phyloP scores from a whole-genome alignment of 2,329 filamentous ascomycete species.

The Macrophomina tecta region DNA sequence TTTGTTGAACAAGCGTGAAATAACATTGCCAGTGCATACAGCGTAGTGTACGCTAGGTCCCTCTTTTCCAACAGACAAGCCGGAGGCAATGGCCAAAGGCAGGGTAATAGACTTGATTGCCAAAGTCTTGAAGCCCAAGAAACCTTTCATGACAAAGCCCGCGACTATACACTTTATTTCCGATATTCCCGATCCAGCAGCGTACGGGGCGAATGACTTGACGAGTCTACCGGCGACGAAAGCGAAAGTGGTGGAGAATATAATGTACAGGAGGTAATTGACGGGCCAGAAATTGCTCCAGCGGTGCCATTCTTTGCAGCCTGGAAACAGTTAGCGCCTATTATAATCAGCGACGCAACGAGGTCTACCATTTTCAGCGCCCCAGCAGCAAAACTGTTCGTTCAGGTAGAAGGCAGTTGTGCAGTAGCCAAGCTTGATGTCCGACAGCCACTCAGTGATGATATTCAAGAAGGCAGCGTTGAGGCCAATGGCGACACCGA shows the following conservation, averaged over 20 bases:
- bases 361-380: slow-evolving; percentile 77
- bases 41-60: slow-evolving; percentile 99
- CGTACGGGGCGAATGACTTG: slow-evolving; percentile 91
- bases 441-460: slow-evolving; percentile 93
- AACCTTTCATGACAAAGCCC: slow-evolving; percentile 98
- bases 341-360: not conserved
- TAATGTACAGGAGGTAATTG: slow-evolving; percentile 88
- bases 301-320: slow-evolving; percentile 84
- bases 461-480: slow-evolving; percentile 96
- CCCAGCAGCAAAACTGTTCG: slow-evolving; percentile 98
- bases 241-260: slow-evolving; percentile 84
- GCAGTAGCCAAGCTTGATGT: slow-evolving; percentile 96
- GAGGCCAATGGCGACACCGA: slow-evolving; percentile 88
- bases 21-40: slow-evolving; percentile 95
- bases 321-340: slow-evolving; percentile 46
- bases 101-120: slow-evolving; percentile 92
- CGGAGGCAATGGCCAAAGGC: slow-evolving; percentile 90
- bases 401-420: slow-evolving; percentile 96
- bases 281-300: slow-evolving; percentile 81
- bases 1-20: slow-evolving; percentile 90
- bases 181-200: slow-evolving; percentile 93
- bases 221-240: slow-evolving; percentile 83
- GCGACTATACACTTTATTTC: slow-evolving; percentile 99
- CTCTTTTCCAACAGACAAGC: slow-evolving; percentile 94
- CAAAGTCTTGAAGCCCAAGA: slow-evolving; percentile 88